Evolutionary conservation across 2,329 filamentous ascomycete genomes (phyloP).

Genomic region (Fusarium aywerte): DNA sequence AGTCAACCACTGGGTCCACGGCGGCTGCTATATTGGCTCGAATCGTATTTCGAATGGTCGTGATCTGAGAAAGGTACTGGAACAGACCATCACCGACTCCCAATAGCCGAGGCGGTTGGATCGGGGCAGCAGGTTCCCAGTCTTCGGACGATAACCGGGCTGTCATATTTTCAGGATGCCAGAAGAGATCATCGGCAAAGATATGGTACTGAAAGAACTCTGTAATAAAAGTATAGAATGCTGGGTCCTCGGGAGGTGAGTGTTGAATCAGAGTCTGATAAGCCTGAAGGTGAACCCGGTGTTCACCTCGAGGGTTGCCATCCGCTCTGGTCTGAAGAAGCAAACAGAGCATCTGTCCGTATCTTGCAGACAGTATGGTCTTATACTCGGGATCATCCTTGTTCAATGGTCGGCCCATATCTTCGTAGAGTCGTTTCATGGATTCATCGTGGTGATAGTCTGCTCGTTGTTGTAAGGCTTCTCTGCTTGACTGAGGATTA

Average conservation of each 20-base stretch:
- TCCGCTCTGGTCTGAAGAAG: conserved; percentile 68
- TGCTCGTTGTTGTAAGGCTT: conserved; percentile 62
- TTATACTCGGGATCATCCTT: conserved; percentile 58
- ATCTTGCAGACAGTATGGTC: conserved; percentile 64
- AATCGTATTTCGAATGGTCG: conserved; percentile 78
- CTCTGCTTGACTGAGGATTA: conserved; percentile 58
- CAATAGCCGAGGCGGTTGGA: conserved; percentile 69
- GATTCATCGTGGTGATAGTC: conserved; percentile 67
- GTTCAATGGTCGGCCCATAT: conserved; percentile 56
- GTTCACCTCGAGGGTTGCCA: conserved; percentile 71
- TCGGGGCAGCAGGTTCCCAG: conserved; percentile 56
- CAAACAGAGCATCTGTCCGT: conserved; percentile 72
- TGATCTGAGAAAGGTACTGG: conserved; percentile 80
- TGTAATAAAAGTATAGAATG: conserved; percentile 72
- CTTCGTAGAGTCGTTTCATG: conserved; percentile 62
- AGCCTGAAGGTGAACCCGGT: conserved; percentile 81
- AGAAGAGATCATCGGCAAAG: conserved; percentile 70
- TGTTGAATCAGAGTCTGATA: conserved; percentile 77
- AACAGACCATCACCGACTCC: conserved; percentile 88
- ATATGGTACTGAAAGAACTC: conserved; percentile 90
- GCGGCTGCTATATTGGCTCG: conserved; percentile 71
- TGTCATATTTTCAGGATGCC: conserved; percentile 55
- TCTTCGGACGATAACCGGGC: conserved; percentile 56
- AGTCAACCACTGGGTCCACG: conserved; percentile 76
- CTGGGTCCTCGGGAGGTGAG: conserved; percentile 69